Conservation (phyloP, 495 filamentous ascomycete genomes). For the Penicillium lagena region DNA sequence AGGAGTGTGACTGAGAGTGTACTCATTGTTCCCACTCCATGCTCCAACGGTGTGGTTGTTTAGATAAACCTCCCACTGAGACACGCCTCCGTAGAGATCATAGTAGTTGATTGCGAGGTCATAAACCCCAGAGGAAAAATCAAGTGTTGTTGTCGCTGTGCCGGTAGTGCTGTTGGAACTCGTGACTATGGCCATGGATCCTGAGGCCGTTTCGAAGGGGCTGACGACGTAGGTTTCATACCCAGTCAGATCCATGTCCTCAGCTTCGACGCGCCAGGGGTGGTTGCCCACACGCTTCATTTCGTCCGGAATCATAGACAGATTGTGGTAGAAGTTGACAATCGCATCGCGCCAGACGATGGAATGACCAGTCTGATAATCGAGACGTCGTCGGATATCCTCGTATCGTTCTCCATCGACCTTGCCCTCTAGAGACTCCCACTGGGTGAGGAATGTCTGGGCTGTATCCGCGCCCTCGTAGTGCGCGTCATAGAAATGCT, state of each 20-base stretch:
- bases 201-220: conserved; percentile 52
- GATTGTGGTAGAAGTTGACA: conserved; percentile 51
- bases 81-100: conserved; percentile 50
- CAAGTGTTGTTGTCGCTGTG: conserved; percentile 39
- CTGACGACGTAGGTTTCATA: conserved; percentile 44
- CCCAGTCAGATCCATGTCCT: conserved; percentile 50
- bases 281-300: conserved; percentile 49
- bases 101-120: conserved; percentile 62
- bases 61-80: conserved; percentile 47
- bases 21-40: conserved; percentile 54
- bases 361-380: conserved; percentile 63
- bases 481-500: conserved; percentile 71
- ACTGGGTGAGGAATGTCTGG: conserved; percentile 48
- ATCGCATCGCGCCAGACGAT: conserved; percentile 66
- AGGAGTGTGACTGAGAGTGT: conserved; percentile 47
- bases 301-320: conserved; percentile 53
- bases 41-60: conserved; percentile 44
- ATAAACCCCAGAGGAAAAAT: conserved; percentile 47
- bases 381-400: conserved; percentile 47
- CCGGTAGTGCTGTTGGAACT: conserved; percentile 42
- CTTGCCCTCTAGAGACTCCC: conserved; percentile 47
- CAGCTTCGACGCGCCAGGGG: conserved; percentile 58
- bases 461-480: conserved; percentile 55
- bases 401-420: conserved; percentile 59
- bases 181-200: conserved; percentile 40